A percentile compares a stretch with the other conserved stretches of the same genome.
These are phyloP conservation scores for Elaeis oleifera DNA, from an alignment of 202 grass and related monocot genomes.

Conservation along the genomic window DNA sequence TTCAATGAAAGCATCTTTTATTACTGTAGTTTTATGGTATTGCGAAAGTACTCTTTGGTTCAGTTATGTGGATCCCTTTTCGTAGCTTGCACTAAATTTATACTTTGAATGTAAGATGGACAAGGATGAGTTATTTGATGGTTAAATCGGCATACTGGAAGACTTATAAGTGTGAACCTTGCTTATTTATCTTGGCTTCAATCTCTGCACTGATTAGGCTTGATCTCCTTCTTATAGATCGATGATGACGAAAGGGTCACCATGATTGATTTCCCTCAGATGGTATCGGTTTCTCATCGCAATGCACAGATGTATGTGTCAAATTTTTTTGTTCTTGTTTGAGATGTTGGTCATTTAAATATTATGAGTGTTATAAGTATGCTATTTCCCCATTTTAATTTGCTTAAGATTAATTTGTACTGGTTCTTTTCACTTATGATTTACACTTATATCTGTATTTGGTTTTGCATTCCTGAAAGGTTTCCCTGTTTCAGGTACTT, in stretches of 20 bases:
- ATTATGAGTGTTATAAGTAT: no score
- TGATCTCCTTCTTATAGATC: conserved; percentile 35
- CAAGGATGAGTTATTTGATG: no score
- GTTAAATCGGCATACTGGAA: no score
- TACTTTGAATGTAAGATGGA: no score
- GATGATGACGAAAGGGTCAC: conserved; percentile 77
- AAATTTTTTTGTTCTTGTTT: conserved; percentile 9
- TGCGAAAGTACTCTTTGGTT: no score
- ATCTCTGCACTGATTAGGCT: conserved; percentile 2
- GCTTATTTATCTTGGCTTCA: background rate
- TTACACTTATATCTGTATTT: background rate
- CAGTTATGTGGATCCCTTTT: no score
- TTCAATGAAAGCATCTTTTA: no score
- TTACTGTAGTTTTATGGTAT: no score
- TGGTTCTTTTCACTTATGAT: background rate
- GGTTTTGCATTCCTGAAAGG: background rate
- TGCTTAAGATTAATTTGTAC: conserved; percentile 16
- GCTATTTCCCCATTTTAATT: background rate
- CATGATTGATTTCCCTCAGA: conserved; percentile 91
- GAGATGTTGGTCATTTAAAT: background rate
- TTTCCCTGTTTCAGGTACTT: conserved; percentile 56
- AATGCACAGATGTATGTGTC: conserved; percentile 82
- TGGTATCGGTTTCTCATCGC: conserved; percentile 89
- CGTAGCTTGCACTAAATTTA: no score
- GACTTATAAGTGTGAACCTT: background rate